Evolutionary conservation across 257 asterid genomes (phyloP).

Genomic region (Primulina eburnea): DNA sequence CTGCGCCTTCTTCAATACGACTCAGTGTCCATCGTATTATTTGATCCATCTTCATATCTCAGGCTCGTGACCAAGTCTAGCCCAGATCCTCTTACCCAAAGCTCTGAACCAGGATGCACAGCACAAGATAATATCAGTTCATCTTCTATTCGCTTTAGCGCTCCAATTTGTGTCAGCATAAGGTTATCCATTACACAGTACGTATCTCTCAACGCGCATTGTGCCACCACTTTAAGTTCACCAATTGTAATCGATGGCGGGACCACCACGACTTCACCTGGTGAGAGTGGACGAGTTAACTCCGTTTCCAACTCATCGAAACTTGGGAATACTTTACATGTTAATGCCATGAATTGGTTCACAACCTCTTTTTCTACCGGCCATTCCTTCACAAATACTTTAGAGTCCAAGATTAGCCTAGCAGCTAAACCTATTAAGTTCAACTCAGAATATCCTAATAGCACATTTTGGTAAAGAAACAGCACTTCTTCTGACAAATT

Average conservation of each 20-base stretch:
- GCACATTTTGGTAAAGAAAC: constrained; percentile 47
- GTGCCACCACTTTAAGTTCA: constrained; percentile 52
- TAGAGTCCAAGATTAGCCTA: constrained; percentile 38
- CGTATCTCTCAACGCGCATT: constrained; percentile 67
- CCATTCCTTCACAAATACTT: constrained; percentile 58
- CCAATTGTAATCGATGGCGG: constrained; percentile 43
- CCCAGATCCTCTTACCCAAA: constrained; percentile 78
- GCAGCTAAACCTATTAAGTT: constrained; percentile 29
- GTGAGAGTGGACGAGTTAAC: constrained; percentile 51
- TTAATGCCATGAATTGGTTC: constrained; percentile 34
- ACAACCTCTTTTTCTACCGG: constrained; percentile 19
- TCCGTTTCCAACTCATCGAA: constrained; percentile 69
- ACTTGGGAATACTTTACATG: constrained; percentile 66
- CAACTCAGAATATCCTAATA: constrained; percentile 35
- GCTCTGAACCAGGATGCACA: constrained; percentile 38
- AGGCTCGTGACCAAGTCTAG: constrained; percentile 49
- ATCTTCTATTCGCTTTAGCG: constrained; percentile 53
- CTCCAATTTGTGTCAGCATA: constrained; percentile 65
- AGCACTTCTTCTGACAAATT: constrained; percentile 40
- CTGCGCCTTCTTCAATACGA: neutral
- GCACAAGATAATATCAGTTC: constrained; percentile 34
- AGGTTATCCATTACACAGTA: constrained; percentile 65
- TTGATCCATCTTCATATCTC: constrained; percentile 61
- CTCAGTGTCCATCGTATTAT: neutral
- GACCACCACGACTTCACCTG: constrained; percentile 63